phyloP scores from a whole-genome alignment of 2,329 filamentous ascomycete species.

The Aureobasidium melanogenum region DNA sequence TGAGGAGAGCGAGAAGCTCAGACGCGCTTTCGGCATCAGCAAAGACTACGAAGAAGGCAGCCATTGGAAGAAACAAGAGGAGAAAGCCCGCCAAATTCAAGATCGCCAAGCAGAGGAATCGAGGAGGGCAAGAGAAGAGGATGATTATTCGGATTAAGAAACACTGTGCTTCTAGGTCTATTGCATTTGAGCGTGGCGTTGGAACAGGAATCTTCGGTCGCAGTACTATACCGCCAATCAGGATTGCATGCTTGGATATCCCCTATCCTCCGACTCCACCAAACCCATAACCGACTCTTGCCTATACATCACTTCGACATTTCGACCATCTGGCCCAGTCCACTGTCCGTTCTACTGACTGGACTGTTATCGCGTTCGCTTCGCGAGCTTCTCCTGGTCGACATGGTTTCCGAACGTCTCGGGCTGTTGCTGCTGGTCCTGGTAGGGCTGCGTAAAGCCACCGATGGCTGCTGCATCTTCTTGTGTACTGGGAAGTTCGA shows the following conservation, averaged over 20 bases:
- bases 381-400: slow-evolving; percentile 2
- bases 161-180: background rate
- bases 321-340: background rate
- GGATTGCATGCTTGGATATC: background rate
- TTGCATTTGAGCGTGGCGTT: background rate
- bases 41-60: slow-evolving; percentile 77
- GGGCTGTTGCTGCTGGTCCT: background rate
- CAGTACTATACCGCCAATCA: background rate
- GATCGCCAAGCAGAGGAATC: background rate
- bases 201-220: background rate
- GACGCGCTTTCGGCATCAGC: slow-evolving; percentile 78
- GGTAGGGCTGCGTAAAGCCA: background rate
- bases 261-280: background rate
- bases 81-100: slow-evolving; percentile 36
- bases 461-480: background rate
- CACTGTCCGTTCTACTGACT: slow-evolving; percentile 4
- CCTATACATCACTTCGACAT: background rate
- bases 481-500: background rate
- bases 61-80: slow-evolving; percentile 79
- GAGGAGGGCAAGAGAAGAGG: background rate
- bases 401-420: slow-evolving; percentile 2
- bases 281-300: background rate
- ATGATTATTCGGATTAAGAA: slow-evolving; percentile 2
- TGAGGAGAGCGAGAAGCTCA: slow-evolving; percentile 81
- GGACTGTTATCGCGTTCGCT: background rate